Evolutionary conservation across 2,329 filamentous ascomycete genomes (phyloP).

Genomic region (Fusarium sp.): DNA sequence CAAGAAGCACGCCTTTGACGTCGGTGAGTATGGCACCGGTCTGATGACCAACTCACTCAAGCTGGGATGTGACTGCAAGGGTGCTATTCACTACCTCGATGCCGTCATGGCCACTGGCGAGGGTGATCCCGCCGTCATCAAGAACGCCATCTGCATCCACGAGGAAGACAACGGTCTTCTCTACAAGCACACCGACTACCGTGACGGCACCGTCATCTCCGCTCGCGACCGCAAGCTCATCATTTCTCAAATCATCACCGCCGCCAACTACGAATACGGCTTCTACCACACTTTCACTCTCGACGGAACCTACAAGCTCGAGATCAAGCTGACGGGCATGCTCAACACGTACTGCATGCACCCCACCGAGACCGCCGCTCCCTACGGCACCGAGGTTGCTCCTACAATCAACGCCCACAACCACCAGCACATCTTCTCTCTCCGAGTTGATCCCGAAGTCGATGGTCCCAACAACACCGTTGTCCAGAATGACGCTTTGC

Average conservation of each 20-base stretch:
- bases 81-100: slow-evolving; percentile 92
- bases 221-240: slow-evolving; percentile 73
- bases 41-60: slow-evolving; percentile 89
- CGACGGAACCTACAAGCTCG: slow-evolving; percentile 77
- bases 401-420: slow-evolving; percentile 76
- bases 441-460: slow-evolving; percentile 76
- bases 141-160: slow-evolving; percentile 96
- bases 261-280: slow-evolving; percentile 76
- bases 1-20: slow-evolving; percentile 85
- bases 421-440: slow-evolving; percentile 80
- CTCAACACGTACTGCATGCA: slow-evolving; percentile 62
- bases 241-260: slow-evolving; percentile 76
- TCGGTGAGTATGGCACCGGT: slow-evolving; percentile 85
- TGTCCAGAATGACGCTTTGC: slow-evolving; percentile 82
- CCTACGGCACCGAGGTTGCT: slow-evolving; percentile 75
- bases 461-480: slow-evolving; percentile 75
- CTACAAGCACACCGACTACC: slow-evolving; percentile 77
- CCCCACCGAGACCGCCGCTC: slow-evolving; percentile 59
- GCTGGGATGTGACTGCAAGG: slow-evolving; percentile 89
- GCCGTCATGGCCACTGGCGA: slow-evolving; percentile 87
- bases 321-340: slow-evolving; percentile 70
- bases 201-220: slow-evolving; percentile 71
- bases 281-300: slow-evolving; percentile 58
- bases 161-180: slow-evolving; percentile 68
- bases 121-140: slow-evolving; percentile 84